Percentiles rank a stretch among this genome's conserved stretches.
Conservation (phyloP, 768 basidiomycete species). For the Leucocoprinus sp. region DNA sequence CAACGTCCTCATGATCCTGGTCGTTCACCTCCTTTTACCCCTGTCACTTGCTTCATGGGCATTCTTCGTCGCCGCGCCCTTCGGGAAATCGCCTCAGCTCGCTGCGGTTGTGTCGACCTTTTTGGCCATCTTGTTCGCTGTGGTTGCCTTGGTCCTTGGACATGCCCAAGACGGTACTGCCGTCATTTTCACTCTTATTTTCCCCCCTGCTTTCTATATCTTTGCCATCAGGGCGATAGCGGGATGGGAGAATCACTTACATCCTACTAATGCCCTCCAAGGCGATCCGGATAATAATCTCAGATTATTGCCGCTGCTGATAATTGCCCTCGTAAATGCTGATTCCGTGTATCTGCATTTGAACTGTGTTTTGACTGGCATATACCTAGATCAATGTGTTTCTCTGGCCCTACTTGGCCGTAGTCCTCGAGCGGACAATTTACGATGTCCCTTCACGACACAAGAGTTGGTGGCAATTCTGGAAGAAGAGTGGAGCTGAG, state of each 20-base stretch:
- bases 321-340: constrained; percentile 52
- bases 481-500: constrained; percentile 18
- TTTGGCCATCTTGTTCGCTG: constrained; percentile 55
- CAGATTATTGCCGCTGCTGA: constrained; percentile 46
- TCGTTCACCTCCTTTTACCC: constrained; percentile 60
- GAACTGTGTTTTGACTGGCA: neutral
- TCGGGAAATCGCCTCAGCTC: constrained; percentile 65
- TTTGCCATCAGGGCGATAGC: constrained; percentile 62
- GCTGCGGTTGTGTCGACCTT: constrained; percentile 63
- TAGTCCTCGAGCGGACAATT: constrained; percentile 46
- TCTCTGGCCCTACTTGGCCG: constrained; percentile 64
- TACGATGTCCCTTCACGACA: constrained; percentile 47
- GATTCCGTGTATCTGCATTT: neutral
- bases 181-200: constrained; percentile 59
- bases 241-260: constrained; percentile 55
- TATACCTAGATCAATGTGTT: constrained; percentile 53
- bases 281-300: constrained; percentile 55
- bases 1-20: constrained; percentile 49
- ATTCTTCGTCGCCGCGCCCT: constrained; percentile 60
- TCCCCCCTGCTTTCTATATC: constrained; percentile 71
- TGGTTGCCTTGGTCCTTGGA: constrained; percentile 51
- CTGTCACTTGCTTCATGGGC: constrained; percentile 64
- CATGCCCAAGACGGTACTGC: constrained; percentile 35
- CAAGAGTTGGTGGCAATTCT: constrained; percentile 26
- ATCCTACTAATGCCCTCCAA: constrained; percentile 44